phyloP scores from a whole-genome alignment of 208 protist species.

The Leishmania gerbilli region DNA sequence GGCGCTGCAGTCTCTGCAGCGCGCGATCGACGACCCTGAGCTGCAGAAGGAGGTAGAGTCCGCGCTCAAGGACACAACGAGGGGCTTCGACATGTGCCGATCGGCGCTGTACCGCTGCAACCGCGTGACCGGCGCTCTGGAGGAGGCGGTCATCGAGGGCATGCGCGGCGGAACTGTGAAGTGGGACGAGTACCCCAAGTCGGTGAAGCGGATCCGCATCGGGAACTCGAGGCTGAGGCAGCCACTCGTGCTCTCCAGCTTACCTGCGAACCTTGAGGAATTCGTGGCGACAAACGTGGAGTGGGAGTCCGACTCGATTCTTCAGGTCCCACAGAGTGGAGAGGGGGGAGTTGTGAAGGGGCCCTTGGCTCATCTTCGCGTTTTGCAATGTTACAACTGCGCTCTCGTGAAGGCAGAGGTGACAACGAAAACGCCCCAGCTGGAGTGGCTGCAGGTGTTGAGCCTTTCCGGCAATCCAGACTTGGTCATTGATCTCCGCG shows the following conservation, averaged over 20 bases:
- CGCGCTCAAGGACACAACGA: constrained; percentile 1
- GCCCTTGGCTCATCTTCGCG: not conserved
- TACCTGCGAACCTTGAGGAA: constrained; percentile 9
- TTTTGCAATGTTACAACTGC: constrained; percentile 15
- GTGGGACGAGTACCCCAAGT: constrained; percentile 7
- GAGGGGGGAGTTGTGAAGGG: not conserved
- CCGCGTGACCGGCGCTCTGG: not conserved
- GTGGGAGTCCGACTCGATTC: constrained; percentile 5
- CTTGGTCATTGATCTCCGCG: not conserved
- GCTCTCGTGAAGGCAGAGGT: constrained; percentile 1
- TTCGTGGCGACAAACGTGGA: constrained; percentile 8
- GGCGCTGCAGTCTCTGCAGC: not conserved
- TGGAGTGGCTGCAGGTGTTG: not conserved
- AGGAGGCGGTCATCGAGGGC: constrained; percentile 2
- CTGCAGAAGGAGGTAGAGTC: not conserved
- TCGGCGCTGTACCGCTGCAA: constrained; percentile 20
- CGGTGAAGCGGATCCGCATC: constrained; percentile 9
- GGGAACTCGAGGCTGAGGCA: constrained; percentile 11
- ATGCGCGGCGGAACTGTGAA: constrained; percentile 2
- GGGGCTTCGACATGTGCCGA: constrained; percentile 1
- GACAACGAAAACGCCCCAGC: not conserved
- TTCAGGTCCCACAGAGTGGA: not conserved
- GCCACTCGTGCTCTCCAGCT: constrained; percentile 6
- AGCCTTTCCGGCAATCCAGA: constrained; percentile 7
- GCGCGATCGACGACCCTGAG: not conserved